A percentile compares a stretch with the other conserved stretches of the same genome.
Evolutionary conservation across 345 rosid species (phyloP).

Genomic region (Lumnitzera racemosa): DNA sequence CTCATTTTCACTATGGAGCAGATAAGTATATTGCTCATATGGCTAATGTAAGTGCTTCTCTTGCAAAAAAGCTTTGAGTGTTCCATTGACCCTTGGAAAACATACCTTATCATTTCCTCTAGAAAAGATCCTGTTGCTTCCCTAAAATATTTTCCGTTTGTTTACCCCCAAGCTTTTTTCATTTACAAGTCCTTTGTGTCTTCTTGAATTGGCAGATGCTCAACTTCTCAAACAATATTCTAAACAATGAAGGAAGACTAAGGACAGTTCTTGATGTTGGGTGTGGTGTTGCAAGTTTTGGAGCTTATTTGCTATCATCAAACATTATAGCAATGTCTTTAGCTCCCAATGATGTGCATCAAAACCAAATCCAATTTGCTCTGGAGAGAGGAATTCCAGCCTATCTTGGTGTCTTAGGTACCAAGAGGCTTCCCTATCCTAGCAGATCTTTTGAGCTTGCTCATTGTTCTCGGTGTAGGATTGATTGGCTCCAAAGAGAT

Average conservation of each 20-base stretch:
- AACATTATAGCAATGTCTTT: conserved; percentile 81
- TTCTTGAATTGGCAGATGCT: conserved; percentile 64
- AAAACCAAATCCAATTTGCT: conserved; percentile 99
- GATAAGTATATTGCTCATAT: conserved; percentile 90
- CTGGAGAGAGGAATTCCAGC: conserved; percentile 99
- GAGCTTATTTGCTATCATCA: conserved; percentile 86
- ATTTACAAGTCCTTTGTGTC: no score
- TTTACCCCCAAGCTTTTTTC: no score
- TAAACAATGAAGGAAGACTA: conserved; percentile 69
- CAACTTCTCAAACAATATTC: conserved; percentile 57
- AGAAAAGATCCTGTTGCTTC: no score
- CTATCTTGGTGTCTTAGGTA: conserved; percentile 93
- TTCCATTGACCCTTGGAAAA: neutral
- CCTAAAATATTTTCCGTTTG: no score
- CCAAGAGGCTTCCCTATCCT: conserved; percentile 95
- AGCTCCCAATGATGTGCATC: conserved; percentile 99
- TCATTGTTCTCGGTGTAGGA: conserved; percentile 96
- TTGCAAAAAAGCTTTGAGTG: neutral
- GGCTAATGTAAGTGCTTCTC: conserved; percentile 60
- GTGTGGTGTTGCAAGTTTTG: conserved; percentile 98
- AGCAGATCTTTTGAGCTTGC: conserved; percentile 98
- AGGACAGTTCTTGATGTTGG: conserved; percentile 98
- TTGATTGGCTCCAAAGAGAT: conserved; percentile 99
- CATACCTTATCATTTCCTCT: no score
- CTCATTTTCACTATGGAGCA: conserved; percentile 99